Evolutionary conservation across 306 rosid species (phyloP).

Genomic region (Lotus japonicus): DNA sequence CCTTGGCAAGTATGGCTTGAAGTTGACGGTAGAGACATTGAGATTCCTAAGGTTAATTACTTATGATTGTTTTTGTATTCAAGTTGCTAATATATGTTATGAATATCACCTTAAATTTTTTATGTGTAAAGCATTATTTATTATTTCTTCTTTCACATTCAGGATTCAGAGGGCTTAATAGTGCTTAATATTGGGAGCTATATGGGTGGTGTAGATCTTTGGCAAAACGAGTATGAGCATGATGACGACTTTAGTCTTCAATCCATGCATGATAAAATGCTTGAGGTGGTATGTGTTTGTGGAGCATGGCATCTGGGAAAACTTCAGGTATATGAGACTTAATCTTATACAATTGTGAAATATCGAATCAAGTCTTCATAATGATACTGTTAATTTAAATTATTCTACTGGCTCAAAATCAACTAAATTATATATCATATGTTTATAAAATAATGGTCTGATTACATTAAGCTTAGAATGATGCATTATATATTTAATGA

Average conservation of each 20-base stretch:
- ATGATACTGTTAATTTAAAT: not conserved
- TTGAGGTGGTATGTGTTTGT: slow-evolving; percentile 68
- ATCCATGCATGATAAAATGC: slow-evolving; percentile 62
- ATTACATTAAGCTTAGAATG: not conserved
- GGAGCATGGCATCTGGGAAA: slow-evolving; percentile 88
- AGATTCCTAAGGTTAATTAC: slow-evolving; percentile 56
- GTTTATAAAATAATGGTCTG: not conserved
- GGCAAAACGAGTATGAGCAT: slow-evolving; percentile 66
- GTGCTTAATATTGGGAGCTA: slow-evolving; percentile 81
- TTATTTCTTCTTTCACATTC: slow-evolving; percentile 9
- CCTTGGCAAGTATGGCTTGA: slow-evolving; percentile 91
- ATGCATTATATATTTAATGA: slow-evolving; percentile 2
- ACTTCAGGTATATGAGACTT: slow-evolving; percentile 51
- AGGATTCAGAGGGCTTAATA: slow-evolving; percentile 77
- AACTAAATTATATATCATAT: not conserved
- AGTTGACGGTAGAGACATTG: slow-evolving; percentile 68
- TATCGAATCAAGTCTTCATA: slow-evolving; percentile 13
- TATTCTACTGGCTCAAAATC: slow-evolving; percentile 3
- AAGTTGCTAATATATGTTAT: not conserved
- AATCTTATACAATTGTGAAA: slow-evolving; percentile 1
- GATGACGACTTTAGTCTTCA: slow-evolving; percentile 56
- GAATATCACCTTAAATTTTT: slow-evolving; percentile 12
- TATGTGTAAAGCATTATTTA: not conserved
- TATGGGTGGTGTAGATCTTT: slow-evolving; percentile 84
- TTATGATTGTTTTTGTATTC: not conserved